phyloP scores from a whole-genome alignment of 805 yeast genomes.

The Metschnikowia henanensis region DNA sequence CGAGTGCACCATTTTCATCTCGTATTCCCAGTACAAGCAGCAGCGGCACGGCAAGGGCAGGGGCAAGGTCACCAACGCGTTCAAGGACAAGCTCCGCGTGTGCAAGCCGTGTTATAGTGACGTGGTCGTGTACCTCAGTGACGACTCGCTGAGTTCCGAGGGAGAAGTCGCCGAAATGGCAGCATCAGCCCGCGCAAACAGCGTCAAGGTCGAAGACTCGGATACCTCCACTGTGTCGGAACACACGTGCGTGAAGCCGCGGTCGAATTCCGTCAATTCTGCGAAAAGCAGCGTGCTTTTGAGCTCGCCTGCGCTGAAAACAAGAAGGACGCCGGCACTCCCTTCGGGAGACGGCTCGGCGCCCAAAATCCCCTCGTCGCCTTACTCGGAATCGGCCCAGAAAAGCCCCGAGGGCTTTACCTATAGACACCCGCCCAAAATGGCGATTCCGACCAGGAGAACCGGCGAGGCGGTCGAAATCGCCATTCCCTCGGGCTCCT shows the following conservation, averaged over 20 bases:
- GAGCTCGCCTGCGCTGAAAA: constrained; percentile 17
- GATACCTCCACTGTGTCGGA: neutral
- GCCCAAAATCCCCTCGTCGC: constrained; percentile 1
- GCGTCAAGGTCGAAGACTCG: neutral
- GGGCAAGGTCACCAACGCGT: constrained; percentile 32
- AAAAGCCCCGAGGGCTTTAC: constrained; percentile 18
- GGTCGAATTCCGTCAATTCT: constrained; percentile 31
- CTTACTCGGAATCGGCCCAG: constrained; percentile 6
- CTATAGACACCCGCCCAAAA: constrained; percentile 38
- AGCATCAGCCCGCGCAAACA: neutral
- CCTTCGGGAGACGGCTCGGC: constrained; percentile 1
- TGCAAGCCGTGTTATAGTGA: constrained; percentile 76
- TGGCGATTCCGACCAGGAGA: constrained; percentile 82
- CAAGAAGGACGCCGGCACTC: constrained; percentile 10
- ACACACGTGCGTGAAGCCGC: constrained; percentile 15
- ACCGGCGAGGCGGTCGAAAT: constrained; percentile 80
- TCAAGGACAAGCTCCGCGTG: constrained; percentile 69
- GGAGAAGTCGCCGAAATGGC: neutral
- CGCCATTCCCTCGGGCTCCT: constrained; percentile 33
- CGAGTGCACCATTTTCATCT: constrained; percentile 70
- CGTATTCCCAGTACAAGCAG: constrained; percentile 51
- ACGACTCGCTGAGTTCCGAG: constrained; percentile 48
- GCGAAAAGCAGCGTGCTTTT: constrained; percentile 21
- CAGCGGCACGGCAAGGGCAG: constrained; percentile 25
- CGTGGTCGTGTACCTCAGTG: constrained; percentile 68